phyloP scores from a whole-genome alignment of 495 filamentous ascomycete genomes.

The Neurospora sp. region DNA sequence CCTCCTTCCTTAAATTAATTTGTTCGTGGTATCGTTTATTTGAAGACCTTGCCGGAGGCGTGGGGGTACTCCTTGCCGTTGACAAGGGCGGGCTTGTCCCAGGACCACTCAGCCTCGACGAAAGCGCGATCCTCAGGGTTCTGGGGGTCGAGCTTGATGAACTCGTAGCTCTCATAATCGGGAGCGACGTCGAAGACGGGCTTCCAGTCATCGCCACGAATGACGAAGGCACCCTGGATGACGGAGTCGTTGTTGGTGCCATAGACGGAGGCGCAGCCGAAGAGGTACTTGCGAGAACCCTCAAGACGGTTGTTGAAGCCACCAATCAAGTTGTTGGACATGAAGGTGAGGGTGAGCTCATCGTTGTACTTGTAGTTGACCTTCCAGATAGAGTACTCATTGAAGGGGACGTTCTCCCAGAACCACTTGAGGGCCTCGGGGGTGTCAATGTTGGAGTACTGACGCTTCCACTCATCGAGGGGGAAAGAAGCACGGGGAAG shows the following conservation, averaged over 20 bases:
- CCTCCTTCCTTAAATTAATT: conserved; percentile 6
- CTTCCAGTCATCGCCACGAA: conserved; percentile 78
- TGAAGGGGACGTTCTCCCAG: conserved; percentile 87
- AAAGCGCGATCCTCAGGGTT: conserved; percentile 74
- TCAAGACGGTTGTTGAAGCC: conserved; percentile 97
- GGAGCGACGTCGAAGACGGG: conserved; percentile 94
- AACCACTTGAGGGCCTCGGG: conserved; percentile 90
- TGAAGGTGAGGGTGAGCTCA: conserved; percentile 94
- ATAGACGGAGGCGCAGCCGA: conserved; percentile 84
- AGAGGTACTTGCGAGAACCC: conserved; percentile 96
- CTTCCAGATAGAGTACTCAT: conserved; percentile 91
- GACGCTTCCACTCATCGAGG: conserved; percentile 96
- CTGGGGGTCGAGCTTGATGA: conserved; percentile 84
- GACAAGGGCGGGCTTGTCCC: conserved; percentile 66
- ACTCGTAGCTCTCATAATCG: conserved; percentile 93
- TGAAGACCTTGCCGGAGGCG: conserved; percentile 91
- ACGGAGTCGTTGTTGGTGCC: conserved; percentile 78
- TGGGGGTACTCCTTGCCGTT: conserved; percentile 68
- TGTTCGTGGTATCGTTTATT: conserved; percentile 48
- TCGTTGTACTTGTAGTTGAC: conserved; percentile 96
- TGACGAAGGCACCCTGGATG: conserved; percentile 82
- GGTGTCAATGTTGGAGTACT: conserved; percentile 95
- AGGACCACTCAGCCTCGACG: conserved; percentile 79
- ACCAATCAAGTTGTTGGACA: conserved; percentile 94
- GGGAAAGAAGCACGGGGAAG: conserved; percentile 69